Evolutionary conservation across 2,329 filamentous ascomycete genomes (phyloP), one percentile per base, ranked within the genome.

Genomic region (Cadophora sp.): DNA sequence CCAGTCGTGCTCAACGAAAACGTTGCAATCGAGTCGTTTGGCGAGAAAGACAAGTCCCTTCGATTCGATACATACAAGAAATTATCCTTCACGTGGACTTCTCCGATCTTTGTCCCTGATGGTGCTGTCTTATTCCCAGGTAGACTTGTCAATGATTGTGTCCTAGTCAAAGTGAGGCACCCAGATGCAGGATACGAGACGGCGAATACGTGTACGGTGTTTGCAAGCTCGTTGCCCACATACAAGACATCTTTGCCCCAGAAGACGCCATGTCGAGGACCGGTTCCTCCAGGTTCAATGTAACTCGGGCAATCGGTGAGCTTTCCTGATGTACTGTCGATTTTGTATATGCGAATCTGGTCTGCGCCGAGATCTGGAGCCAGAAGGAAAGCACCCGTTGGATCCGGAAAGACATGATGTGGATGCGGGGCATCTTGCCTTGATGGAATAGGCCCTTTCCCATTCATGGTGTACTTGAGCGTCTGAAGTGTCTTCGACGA

Each of bases 1-100:
- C 81, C 82, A 24, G 79, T 73, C 4, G 71, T 48, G 22, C 74
- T 64, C 33, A 81, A 69, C 7, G 72, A 66, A 68, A 80, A 82
- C 2, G 81, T 80, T 0, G 79, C 74, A 20, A 85, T 73, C 0
- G 81, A 80, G 74, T 85, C 83, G 50, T 85, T 81, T 55, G 83
- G 76, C 2, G 79, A 70, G 76, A 88, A 89, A 1, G 84, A 81
- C 67, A 84, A 80, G 75, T 89, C 87, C 69, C 86, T 85, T 65
- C 89, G 84, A 80, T 91, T 91, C 18, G 85, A 84, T 9, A 84
- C 84, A 75, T 90, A 83, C 50, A 90, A 72, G 76, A 85, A 88
- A 70, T 83, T 82, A 71, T 84, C 85, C 33, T 72, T 76, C 7
- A 87, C 77, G 55, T 80, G 79, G n/a, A 89, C 79, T 75, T 88